Conservation (phyloP, 1,139 yeast species). For the Candida tunisiensis region DNA sequence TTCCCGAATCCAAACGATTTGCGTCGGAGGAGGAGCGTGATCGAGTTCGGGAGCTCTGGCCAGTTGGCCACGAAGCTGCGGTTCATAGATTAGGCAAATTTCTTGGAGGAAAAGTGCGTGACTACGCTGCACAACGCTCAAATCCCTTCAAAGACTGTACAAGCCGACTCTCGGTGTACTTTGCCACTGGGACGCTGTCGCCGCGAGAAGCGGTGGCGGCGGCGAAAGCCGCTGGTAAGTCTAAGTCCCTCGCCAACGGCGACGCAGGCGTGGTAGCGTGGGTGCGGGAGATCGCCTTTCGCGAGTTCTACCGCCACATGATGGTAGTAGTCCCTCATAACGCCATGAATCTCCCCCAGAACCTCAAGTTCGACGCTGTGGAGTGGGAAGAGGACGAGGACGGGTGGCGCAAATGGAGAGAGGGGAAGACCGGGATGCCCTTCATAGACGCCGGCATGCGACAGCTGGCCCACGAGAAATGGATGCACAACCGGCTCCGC, state of each 20-base stretch:
- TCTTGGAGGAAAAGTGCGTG: slow-evolving; percentile 14
- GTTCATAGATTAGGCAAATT: slow-evolving; percentile 17
- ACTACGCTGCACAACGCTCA: slow-evolving; percentile 19
- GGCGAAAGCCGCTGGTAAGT: slow-evolving; percentile 13
- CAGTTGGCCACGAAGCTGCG: slow-evolving; percentile 26
- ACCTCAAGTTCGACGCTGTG: slow-evolving; percentile 25
- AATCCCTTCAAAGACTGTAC: slow-evolving; percentile 15
- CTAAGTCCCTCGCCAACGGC: slow-evolving; percentile 13
- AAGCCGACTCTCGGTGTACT: slow-evolving; percentile 29
- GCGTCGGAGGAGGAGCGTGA: slow-evolving; percentile 4
- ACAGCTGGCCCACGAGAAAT: slow-evolving; percentile 31
- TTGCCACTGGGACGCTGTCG: slow-evolving; percentile 31
- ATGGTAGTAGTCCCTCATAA: slow-evolving; percentile 33
- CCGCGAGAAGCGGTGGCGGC: slow-evolving; percentile 23
- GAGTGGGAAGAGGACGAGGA: slow-evolving; percentile 27
- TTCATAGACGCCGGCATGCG: slow-evolving; percentile 43
- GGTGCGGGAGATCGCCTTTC: slow-evolving; percentile 39
- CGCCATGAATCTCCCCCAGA: slow-evolving; percentile 29
- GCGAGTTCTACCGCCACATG: slow-evolving; percentile 38
- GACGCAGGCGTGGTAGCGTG: slow-evolving; percentile 24
- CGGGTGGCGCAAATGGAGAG: slow-evolving; percentile 25
- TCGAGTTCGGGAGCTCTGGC: slow-evolving; percentile 15
- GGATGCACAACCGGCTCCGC: slow-evolving; percentile 34
- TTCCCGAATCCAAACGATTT: slow-evolving; percentile 5
- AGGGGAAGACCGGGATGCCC: slow-evolving; percentile 38